Evolutionary conservation across 306 rosid genomes (phyloP).

Genomic region (Sicyos edulis): DNA sequence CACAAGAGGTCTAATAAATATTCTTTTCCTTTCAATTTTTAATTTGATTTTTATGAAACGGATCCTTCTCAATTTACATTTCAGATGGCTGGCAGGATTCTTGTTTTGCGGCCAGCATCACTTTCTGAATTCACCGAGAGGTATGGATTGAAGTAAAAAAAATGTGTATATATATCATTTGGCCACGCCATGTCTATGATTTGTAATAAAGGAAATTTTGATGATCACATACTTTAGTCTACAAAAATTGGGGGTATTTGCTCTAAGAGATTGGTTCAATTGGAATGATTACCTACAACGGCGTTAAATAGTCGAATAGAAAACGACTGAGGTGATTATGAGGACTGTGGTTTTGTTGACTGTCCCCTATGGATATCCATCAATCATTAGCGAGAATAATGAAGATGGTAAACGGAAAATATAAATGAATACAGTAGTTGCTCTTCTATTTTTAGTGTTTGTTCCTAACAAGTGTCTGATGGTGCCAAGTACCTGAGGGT

Average conservation of each 20-base stretch:
- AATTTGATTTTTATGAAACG: background rate
- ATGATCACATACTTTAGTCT: background rate
- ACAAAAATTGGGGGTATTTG: background rate
- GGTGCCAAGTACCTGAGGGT: background rate
- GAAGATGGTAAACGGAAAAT: background rate
- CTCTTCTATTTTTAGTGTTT: background rate
- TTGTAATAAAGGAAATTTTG: background rate
- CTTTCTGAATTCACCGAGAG: slow-evolving; percentile 78
- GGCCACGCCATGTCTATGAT: background rate
- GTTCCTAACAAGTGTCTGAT: background rate
- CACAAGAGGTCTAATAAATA: slow-evolving; percentile 52
- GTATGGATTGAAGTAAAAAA: slow-evolving; percentile 28
- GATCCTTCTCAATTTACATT: slow-evolving; percentile 22
- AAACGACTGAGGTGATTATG: background rate
- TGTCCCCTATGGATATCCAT: background rate
- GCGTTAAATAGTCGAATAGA: slow-evolving; percentile 4
- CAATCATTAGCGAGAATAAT: background rate
- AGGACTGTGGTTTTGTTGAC: no score
- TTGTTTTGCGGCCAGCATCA: slow-evolving; percentile 68
- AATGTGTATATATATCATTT: background rate
- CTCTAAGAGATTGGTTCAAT: background rate
- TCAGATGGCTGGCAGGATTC: slow-evolving; percentile 89
- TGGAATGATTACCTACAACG: background rate
- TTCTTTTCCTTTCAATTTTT: slow-evolving; percentile 1
- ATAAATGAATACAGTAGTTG: background rate